phyloP scores from a whole-genome alignment of 495 filamentous ascomycete species.

The Talaromyces stipitatus region DNA sequence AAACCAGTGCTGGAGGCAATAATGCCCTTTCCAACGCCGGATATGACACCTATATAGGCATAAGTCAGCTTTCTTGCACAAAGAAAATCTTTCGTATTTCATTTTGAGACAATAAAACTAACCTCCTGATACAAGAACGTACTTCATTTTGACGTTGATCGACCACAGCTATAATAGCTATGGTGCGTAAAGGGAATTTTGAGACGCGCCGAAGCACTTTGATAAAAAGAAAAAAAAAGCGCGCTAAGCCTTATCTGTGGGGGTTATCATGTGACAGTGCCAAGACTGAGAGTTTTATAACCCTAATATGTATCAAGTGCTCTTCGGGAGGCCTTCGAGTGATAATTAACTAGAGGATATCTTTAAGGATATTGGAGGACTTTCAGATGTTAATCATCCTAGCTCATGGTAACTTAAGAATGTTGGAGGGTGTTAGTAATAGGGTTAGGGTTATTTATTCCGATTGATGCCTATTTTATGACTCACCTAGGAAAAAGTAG shows the following conservation, averaged over 20 bases:
- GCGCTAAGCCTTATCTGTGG: slow-evolving; percentile 3
- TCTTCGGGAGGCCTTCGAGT: too few relatives aligned
- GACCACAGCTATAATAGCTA: slow-evolving; percentile 3
- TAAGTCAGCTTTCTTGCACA: background rate
- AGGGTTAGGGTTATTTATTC: background rate
- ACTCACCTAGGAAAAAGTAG: too few relatives aligned
- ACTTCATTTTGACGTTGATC: slow-evolving; percentile 56
- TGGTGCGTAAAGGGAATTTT: background rate
- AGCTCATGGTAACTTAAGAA: too few relatives aligned
- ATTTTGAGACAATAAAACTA: slow-evolving; percentile 15
- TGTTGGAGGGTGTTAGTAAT: too few relatives aligned
- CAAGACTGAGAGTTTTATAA: background rate
- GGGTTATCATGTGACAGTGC: background rate
- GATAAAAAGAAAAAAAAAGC: background rate
- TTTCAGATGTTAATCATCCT: too few relatives aligned
- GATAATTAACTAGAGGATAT: too few relatives aligned
- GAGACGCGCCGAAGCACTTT: background rate
- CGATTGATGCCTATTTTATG: background rate
- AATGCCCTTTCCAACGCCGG: slow-evolving; percentile 76
- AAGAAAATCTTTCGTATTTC: background rate
- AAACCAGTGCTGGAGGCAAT: slow-evolving; percentile 67
- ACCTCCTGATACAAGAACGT: slow-evolving; percentile 78
- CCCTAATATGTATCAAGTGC: background rate
- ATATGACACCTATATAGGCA: slow-evolving; percentile 54
- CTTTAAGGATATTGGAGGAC: too few relatives aligned